Base-by-base conservation (phyloP, 225 moss, liverwort and hornwort species). In the Pleurozium schreberi region DNA sequence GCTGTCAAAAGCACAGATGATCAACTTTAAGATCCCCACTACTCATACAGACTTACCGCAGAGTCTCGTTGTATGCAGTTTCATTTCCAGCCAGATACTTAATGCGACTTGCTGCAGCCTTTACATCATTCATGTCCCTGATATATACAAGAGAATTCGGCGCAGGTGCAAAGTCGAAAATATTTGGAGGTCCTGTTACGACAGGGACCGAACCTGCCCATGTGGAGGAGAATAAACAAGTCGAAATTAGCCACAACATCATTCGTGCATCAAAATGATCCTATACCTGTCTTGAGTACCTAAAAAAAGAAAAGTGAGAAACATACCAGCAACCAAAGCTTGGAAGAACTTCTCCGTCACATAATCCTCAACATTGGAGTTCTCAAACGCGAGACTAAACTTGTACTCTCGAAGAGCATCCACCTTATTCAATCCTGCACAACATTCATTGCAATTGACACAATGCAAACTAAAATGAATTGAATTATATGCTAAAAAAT, bases 321-420 rank as follows among this genome's bases (percentile, higher is more conserved):
- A 55, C 85, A 64, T 88, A 93, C 96, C 96, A 47, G 98, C 96
- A 82, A 96, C 96, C 81, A 98, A 90, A 30, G 98, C 95, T 90
- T 98, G 98, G 88, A 96, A 98, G 85, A 96, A 98, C 92, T 97
- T 98, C 90, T 98, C 98, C 14, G 97, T 98, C 63, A 98, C 96
- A 89, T 98, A 98, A 90, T 98, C 98, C 81, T 96, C 95, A 83
- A 97, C 98, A 80, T 97, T 98, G 66, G 98, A 98, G 85, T 98
- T 98, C 87, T 98, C 98, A 77, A 98, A 98, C 60, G 98, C 98
- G 89, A 98, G 92, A 90, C 96, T 98, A 84, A 98, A 98, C 89
- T 94, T 96, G 93, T 96, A 98, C 70, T 88, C 87, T 88, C 92
- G 96, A 88, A 98, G 88, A 55, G 97, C 94, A 74, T 95, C 94